Percentiles rank a stretch among this genome's conserved stretches.
phyloP scores from a whole-genome alignment of 805 yeast species.

The Allodekkera sacchari region DNA sequence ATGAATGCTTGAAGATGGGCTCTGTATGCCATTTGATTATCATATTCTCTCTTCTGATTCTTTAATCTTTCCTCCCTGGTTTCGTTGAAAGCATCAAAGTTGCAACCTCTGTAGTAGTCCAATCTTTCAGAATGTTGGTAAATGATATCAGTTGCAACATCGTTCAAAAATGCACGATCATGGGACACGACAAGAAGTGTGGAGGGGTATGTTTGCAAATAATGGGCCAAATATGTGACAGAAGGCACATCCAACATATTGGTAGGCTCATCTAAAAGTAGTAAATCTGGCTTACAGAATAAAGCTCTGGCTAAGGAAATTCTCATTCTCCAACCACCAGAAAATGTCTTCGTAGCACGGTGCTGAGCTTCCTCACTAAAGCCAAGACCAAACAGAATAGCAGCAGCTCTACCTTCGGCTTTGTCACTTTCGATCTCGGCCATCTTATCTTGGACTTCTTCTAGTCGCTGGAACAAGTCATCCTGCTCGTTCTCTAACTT shows the following conservation, averaged over 20 bases:
- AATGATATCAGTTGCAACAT: constrained; percentile 96
- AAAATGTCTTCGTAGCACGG: constrained; percentile 79
- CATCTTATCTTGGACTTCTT: constrained; percentile 73
- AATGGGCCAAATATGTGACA: constrained; percentile 84
- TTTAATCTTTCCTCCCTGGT: constrained; percentile 94
- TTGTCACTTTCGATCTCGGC: constrained; percentile 94
- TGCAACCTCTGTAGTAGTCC: constrained; percentile 90
- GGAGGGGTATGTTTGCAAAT: constrained; percentile 81
- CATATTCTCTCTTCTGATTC: constrained; percentile 90
- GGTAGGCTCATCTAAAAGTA: constrained; percentile 95
- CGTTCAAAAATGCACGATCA: constrained; percentile 94
- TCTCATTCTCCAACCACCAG: constrained; percentile 99
- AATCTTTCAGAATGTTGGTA: constrained; percentile 96
- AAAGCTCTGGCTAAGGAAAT: constrained; percentile 95
- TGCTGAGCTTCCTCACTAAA: constrained; percentile 82
- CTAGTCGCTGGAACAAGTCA: constrained; percentile 71
- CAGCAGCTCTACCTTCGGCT: constrained; percentile 96
- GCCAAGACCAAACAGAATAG: constrained; percentile 87
- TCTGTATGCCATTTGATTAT: constrained; percentile 93
- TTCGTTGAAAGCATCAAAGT: constrained; percentile 86
- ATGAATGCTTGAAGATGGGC: constrained; percentile 90
- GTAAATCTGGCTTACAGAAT: constrained; percentile 92
- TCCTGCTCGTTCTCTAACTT: constrained; percentile 84
- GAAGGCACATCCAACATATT: constrained; percentile 99
- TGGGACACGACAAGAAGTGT: constrained; percentile 95